These are phyloP conservation scores for Diaporthe amygdali DNA, from an alignment of 2,329 filamentous ascomycete species.

Conservation along the genomic window DNA sequence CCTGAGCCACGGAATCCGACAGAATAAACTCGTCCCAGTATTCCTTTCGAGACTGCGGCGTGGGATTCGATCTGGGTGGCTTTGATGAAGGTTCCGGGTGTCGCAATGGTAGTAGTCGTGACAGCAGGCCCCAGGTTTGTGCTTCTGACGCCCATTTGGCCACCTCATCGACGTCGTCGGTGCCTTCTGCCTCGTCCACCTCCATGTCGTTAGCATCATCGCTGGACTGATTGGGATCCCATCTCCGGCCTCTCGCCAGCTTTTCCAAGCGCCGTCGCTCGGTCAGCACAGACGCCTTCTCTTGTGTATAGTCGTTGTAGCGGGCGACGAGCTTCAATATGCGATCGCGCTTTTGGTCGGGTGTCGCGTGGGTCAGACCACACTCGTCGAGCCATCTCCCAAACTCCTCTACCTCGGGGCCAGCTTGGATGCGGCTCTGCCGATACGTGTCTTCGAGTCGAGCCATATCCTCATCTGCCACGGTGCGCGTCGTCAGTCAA, in stretches of 20 bases:
- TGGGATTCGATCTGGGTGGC: constrained; percentile 29
- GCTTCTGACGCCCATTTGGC: constrained; percentile 79
- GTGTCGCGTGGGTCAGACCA: constrained; percentile 54
- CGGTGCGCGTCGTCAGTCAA: not conserved
- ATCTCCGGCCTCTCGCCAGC: constrained; percentile 33
- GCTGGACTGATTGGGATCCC: constrained; percentile 34
- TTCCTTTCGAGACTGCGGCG: constrained; percentile 36
- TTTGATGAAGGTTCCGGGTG: constrained; percentile 52
- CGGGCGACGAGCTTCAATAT: constrained; percentile 71
- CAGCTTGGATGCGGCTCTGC: constrained; percentile 60
- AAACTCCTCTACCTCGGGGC: constrained; percentile 85
- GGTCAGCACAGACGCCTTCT: constrained; percentile 48
- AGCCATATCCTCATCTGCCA: constrained; percentile 33
- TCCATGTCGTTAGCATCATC: constrained; percentile 62
- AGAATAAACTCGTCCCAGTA: constrained; percentile 76
- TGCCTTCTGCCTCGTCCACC: constrained; percentile 54
- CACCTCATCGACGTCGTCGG: constrained; percentile 47
- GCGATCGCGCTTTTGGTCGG: constrained; percentile 64
- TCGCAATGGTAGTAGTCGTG: constrained; percentile 74
- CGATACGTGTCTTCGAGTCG: constrained; percentile 38
- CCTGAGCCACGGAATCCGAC: constrained; percentile 73
- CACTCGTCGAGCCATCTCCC: constrained; percentile 83
- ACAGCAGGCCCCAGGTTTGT: constrained; percentile 88
- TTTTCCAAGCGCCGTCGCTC: constrained; percentile 45
- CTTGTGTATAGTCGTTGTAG: constrained; percentile 64